Base-by-base conservation (phyloP, 2,329 filamentous ascomycete genomes). In the Pezizomycotina sp. region DNA sequence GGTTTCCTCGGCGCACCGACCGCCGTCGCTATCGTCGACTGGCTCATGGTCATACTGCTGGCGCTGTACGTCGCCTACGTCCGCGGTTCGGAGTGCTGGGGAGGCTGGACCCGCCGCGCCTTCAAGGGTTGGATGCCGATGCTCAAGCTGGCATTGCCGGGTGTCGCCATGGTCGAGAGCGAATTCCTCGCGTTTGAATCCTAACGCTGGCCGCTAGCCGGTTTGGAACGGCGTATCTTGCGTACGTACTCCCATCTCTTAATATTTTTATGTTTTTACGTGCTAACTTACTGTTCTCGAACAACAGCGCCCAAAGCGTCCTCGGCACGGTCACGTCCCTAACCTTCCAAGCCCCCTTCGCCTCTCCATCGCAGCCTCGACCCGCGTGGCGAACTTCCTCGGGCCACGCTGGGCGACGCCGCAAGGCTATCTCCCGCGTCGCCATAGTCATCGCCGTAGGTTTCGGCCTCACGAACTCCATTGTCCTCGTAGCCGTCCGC, bases 151-250 rank as follows among this genome's bases (percentile, higher is more conserved):
- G 82, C 86, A 0, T 62, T 93, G 8, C 84, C 86, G 0, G 86
- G 86, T 1, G 73, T 95, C 55, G 62, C 92, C 47, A 93, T 93
- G 84, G 77, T 95, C 2, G 74, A 91, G 55, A 83, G 86, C 4
- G 86, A 95, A 56, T 92, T 80, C 60, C 67, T 93, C 7, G 83
- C 84, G 5, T 95, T 95, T 55, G 86, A 95, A 56, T 72, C 31
- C 63, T 92, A 45, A 92, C 83, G 0, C 64, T 93, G n/a, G 72
- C 74, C 6, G 71, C 80, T 0, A 80, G 76, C 33, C 80, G 78
- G 49, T 74, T 93, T 39, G 79, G 78, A 10, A 72, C 79, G 2
- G 74, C 74, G 12, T 38, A 45, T 23, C 36, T 39, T 28, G 38
- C 34, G 53, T 64, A 12, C 46, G 63, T 7, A 62, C 59, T 1